Conservation (phyloP, 1,139 yeast species). For the Blastobotrys proliferans region DNA sequence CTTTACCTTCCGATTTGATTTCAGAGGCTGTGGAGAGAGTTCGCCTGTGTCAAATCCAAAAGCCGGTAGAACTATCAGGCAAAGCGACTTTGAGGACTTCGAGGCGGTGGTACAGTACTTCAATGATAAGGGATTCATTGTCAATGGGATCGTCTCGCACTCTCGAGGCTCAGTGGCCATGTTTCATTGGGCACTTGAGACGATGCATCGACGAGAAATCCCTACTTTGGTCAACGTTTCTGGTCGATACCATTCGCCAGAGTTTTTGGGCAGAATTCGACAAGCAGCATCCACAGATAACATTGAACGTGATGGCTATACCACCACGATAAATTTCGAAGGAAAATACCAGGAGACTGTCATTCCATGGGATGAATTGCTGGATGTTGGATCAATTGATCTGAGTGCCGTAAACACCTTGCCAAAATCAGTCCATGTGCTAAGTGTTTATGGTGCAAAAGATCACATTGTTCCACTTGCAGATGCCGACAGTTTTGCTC, state of each 20-base stretch:
- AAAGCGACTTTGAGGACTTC: slow-evolving; percentile 66
- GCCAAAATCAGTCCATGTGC: slow-evolving; percentile 42
- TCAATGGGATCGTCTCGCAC: slow-evolving; percentile 61
- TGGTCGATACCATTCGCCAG: slow-evolving; percentile 47
- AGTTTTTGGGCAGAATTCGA: slow-evolving; percentile 36
- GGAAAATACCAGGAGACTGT: slow-evolving; percentile 45
- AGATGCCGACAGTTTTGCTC: slow-evolving; percentile 59
- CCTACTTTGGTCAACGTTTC: slow-evolving; percentile 71
- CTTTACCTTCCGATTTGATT: slow-evolving; percentile 71
- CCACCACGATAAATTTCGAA: slow-evolving; percentile 27
- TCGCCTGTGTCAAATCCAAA: slow-evolving; percentile 45
- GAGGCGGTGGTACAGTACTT: slow-evolving; percentile 31
- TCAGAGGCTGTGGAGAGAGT: slow-evolving; percentile 80
- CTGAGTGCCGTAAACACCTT: slow-evolving; percentile 43
- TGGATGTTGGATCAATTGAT: slow-evolving; percentile 51
- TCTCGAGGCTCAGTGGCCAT: slow-evolving; percentile 79
- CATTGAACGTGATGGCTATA: slow-evolving; percentile 35
- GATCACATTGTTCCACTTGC: slow-evolving; percentile 63
- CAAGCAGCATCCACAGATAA: slow-evolving; percentile 30
- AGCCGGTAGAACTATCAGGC: slow-evolving; percentile 54
- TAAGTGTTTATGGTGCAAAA: slow-evolving; percentile 66
- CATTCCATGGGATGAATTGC: slow-evolving; percentile 51
- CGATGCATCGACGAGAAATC: slow-evolving; percentile 32
- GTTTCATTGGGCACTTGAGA: slow-evolving; percentile 60
- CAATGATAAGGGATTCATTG: slow-evolving; percentile 44